Conservation (phyloP, 345 rosid species). For the Litchi chinensis region DNA sequence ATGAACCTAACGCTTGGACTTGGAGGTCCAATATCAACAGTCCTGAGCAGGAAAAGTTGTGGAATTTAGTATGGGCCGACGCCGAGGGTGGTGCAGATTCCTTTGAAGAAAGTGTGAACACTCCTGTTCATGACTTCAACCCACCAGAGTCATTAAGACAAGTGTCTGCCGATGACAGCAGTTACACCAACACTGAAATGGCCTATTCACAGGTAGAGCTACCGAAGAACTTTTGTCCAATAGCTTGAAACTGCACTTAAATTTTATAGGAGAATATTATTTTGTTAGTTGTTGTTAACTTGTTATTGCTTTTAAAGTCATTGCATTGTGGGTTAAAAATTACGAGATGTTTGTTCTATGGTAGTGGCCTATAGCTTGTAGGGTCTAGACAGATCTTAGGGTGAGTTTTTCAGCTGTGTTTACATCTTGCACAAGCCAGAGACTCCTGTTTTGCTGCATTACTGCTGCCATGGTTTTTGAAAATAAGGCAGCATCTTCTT, state of each 20-base stretch:
- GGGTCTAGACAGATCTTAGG: neutral
- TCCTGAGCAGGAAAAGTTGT: conserved; percentile 6
- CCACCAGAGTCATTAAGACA: conserved; percentile 20
- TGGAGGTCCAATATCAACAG: neutral
- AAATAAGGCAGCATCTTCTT: neutral
- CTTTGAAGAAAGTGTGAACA: neutral
- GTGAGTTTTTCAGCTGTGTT: conserved; percentile 7
- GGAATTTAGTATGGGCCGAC: neutral
- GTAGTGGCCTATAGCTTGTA: conserved; percentile 5
- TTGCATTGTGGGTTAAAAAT: neutral
- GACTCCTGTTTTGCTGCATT: conserved; percentile 9
- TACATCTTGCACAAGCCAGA: neutral
- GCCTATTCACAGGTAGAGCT: conserved; percentile 23
- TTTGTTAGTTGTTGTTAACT: no score
- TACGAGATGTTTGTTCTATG: neutral
- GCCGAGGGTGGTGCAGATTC: neutral
- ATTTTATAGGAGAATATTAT: neutral
- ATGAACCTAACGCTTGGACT: neutral
- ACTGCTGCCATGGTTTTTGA: neutral
- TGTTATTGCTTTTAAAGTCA: no score
- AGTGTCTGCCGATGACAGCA: conserved; percentile 11
- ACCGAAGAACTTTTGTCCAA: neutral
- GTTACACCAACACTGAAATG: conserved; percentile 11
- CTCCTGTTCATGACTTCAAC: conserved; percentile 12
- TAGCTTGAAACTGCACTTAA: neutral